phyloP scores from a whole-genome alignment of 257 asterid species.

The Scutellaria baicalensis region DNA sequence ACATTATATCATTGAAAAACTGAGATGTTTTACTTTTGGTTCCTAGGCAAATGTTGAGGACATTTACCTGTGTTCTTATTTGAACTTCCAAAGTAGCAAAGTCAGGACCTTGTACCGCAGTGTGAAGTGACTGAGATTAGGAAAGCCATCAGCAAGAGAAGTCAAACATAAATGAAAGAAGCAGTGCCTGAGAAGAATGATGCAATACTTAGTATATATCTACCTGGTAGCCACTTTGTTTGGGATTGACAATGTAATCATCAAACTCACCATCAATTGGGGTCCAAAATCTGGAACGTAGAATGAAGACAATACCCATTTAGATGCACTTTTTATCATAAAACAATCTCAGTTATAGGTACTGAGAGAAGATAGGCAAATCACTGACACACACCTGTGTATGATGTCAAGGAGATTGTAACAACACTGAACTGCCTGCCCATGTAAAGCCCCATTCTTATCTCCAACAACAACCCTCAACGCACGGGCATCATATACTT shows the following conservation, averaged over 20 bases:
- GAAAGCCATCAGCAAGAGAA: conserved; percentile 23
- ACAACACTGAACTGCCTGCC: conserved; percentile 92
- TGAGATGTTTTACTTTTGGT: neutral
- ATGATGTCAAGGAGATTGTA: conserved; percentile 89
- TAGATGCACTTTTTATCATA: conserved; percentile 4
- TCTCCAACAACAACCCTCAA: conserved; percentile 94
- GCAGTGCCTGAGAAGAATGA: neutral
- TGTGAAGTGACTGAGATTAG: conserved; percentile 74
- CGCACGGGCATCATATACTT: conserved; percentile 93
- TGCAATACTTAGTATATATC: neutral
- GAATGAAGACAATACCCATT: neutral
- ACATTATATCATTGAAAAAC: neutral
- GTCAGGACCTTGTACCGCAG: conserved; percentile 97
- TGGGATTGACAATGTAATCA: conserved; percentile 92
- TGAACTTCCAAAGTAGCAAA: conserved; percentile 86
- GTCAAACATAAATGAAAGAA: conserved; percentile 13
- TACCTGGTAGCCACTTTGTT: conserved; percentile 99
- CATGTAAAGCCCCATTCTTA: conserved; percentile 81
- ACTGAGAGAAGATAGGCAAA: neutral
- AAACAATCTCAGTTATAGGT: conserved; percentile 3
- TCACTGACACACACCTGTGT: conserved; percentile 49
- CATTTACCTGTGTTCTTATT: conserved; percentile 80
- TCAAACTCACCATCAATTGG: conserved; percentile 94
- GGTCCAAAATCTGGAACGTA: conserved; percentile 70
- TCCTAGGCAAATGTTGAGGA: neutral